Percentiles rank a stretch among this genome's conserved stretches.
Conservation (phyloP, 257 asterid species). For the Gentiana macrophylla region DNA sequence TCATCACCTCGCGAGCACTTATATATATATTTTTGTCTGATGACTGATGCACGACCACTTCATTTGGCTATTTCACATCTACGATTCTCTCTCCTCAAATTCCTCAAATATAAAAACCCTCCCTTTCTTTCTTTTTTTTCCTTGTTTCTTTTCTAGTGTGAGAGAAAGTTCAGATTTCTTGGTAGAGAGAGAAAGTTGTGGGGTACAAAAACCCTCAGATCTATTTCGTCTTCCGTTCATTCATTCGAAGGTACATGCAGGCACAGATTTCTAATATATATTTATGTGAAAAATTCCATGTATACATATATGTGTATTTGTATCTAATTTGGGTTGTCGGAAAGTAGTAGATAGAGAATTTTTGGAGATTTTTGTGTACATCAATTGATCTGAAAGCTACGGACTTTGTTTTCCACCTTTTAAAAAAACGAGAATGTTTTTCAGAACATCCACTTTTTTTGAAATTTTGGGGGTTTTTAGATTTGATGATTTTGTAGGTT, state of each 20-base stretch:
- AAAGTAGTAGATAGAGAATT: constrained; percentile 6
- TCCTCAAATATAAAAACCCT: constrained; percentile 10
- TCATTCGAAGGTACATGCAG: constrained; percentile 18
- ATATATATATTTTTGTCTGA: constrained; percentile 9
- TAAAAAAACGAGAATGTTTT: not conserved
- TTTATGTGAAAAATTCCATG: not conserved
- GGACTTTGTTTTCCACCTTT: not conserved
- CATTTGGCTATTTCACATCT: constrained; percentile 14
- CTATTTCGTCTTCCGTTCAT: constrained; percentile 36
- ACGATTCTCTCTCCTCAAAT: constrained; percentile 17
- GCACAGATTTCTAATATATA: not conserved
- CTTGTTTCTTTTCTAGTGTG: not conserved
- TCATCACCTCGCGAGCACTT: constrained; percentile 26
- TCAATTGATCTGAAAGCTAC: constrained; percentile 10
- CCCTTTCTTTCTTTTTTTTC: no score
- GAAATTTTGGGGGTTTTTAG: not conserved
- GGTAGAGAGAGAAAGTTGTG: constrained; percentile 20
- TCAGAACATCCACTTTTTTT: not conserved
- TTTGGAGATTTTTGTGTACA: constrained; percentile 8
- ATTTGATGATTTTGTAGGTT: constrained; percentile 7
- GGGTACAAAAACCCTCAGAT: constrained; percentile 31
- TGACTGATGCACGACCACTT: constrained; percentile 18
- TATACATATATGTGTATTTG: not conserved
- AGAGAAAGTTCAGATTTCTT: constrained; percentile 3
- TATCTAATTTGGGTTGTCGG: constrained; percentile 16